These are phyloP conservation scores for Amauroascus niger DNA, from an alignment of 2,329 filamentous ascomycete species.

Conservation along the genomic window DNA sequence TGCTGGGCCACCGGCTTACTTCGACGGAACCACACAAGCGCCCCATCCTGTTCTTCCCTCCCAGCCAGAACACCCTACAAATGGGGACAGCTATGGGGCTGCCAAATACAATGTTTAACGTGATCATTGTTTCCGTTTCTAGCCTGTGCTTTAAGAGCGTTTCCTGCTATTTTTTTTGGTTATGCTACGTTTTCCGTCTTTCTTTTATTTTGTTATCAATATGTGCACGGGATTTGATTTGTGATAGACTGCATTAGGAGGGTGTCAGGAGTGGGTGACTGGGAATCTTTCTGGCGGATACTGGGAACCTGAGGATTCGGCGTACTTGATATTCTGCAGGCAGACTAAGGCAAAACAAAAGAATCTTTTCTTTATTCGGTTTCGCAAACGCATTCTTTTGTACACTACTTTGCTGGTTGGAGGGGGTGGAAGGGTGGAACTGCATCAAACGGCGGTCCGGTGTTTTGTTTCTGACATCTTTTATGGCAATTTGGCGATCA, in stretches of 20 bases:
- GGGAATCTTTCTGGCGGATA: conserved; percentile 3
- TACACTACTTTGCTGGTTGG: conserved; percentile 1
- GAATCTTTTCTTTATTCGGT: neutral
- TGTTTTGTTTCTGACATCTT: neutral
- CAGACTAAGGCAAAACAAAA: neutral
- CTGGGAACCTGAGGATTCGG: neutral
- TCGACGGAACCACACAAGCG: neutral
- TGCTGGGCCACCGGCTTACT: conserved; percentile 1
- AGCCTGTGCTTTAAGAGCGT: neutral
- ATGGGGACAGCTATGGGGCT: neutral
- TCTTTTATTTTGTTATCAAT: neutral
- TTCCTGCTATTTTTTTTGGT: neutral
- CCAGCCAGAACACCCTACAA: conserved; percentile 6
- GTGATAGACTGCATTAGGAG: neutral
- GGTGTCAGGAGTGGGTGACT: conserved; percentile 4
- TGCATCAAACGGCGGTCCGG: neutral
- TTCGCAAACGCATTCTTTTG: neutral
- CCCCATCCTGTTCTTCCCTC: neutral
- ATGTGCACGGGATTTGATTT: neutral
- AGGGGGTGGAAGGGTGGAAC: neutral
- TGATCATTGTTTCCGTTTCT: neutral
- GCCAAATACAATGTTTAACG: neutral
- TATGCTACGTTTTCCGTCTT: neutral
- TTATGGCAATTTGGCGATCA: neutral
- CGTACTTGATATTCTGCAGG: conserved; percentile 4